phyloP scores from a whole-genome alignment of 1,139 yeast genomes.

The Suhomyces taliae region DNA sequence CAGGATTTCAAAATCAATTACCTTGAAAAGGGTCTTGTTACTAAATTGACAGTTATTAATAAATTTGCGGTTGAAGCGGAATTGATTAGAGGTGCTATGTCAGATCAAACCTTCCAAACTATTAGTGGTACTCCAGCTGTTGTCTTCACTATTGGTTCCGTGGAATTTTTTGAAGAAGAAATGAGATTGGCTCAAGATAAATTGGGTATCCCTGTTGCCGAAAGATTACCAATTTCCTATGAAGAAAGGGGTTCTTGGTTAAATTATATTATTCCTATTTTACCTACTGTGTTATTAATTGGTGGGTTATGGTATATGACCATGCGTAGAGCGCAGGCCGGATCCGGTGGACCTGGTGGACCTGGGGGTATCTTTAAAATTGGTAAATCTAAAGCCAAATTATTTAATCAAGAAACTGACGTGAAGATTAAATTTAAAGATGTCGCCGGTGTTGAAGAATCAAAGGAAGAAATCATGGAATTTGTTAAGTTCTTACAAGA shows the following conservation, averaged over 20 bases:
- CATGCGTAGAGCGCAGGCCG: slow-evolving; percentile 52
- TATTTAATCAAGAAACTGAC: slow-evolving; percentile 69
- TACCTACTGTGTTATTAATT: slow-evolving; percentile 69
- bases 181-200: slow-evolving; percentile 62
- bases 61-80: slow-evolving; percentile 74
- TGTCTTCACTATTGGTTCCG: slow-evolving; percentile 70
- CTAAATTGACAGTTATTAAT: slow-evolving; percentile 73
- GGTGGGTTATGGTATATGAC: slow-evolving; percentile 75
- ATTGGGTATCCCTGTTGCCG: slow-evolving; percentile 56
- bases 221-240: slow-evolving; percentile 64
- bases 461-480: slow-evolving; percentile 83
- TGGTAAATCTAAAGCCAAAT: slow-evolving; percentile 68
- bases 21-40: slow-evolving; percentile 81
- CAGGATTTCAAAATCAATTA: slow-evolving; percentile 87
- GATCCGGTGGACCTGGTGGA: slow-evolving; percentile 48
- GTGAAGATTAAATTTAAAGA: slow-evolving; percentile 73
- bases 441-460: slow-evolving; percentile 83
- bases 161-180: slow-evolving; percentile 71
- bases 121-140: slow-evolving; percentile 45
- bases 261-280: slow-evolving; percentile 55
- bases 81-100: slow-evolving; percentile 58
- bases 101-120: slow-evolving; percentile 42
- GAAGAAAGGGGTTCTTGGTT: slow-evolving; percentile 60
- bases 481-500: slow-evolving; percentile 76
- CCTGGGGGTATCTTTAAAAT: slow-evolving; percentile 63